Conservation (phyloP, 2,329 filamentous ascomycete genomes). For the Aspergillus sclerotialis region DNA sequence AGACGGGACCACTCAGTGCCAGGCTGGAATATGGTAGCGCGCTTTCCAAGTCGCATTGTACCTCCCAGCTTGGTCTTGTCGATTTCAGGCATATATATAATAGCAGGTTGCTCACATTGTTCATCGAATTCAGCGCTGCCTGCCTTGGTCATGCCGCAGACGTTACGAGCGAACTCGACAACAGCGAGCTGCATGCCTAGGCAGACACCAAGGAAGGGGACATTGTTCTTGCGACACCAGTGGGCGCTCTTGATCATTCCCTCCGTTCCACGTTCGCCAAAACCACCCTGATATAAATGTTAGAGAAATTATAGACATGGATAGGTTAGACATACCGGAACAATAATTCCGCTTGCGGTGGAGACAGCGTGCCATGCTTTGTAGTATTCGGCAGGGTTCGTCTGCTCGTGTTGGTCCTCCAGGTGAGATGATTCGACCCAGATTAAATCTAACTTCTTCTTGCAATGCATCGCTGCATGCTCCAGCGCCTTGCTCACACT, state of each 20-base stretch:
- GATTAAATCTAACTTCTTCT: slow-evolving; percentile 68
- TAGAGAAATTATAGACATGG: neutral
- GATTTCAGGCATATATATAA: slow-evolving; percentile 91
- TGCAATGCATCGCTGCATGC: slow-evolving; percentile 82
- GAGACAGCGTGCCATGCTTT: slow-evolving; percentile 77
- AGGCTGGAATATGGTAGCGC: slow-evolving; percentile 67
- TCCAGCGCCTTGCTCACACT: slow-evolving; percentile 80
- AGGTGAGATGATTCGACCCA: slow-evolving; percentile 83
- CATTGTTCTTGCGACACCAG: slow-evolving; percentile 75
- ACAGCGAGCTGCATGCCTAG: slow-evolving; percentile 90
- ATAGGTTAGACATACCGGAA: slow-evolving; percentile 34
- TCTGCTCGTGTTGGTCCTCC: slow-evolving; percentile 57
- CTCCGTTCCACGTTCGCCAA: slow-evolving; percentile 73
- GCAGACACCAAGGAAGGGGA: slow-evolving; percentile 83
- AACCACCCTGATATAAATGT: slow-evolving; percentile 51
- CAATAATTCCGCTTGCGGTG: slow-evolving; percentile 50
- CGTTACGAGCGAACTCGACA: slow-evolving; percentile 75
- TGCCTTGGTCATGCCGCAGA: slow-evolving; percentile 57
- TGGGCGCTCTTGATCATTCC: slow-evolving; percentile 86
- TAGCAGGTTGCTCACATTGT: slow-evolving; percentile 57
- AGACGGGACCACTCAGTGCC: slow-evolving; percentile 73
- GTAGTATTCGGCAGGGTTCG: slow-evolving; percentile 67
- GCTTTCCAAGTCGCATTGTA: slow-evolving; percentile 77
- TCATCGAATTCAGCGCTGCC: slow-evolving; percentile 51
- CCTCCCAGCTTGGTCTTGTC: slow-evolving; percentile 70